A percentile compares a stretch with the other conserved stretches of the same genome.
These are phyloP conservation scores for Suillus bovinus DNA, from an alignment of 768 basidiomycete species.

Conservation along the genomic window DNA sequence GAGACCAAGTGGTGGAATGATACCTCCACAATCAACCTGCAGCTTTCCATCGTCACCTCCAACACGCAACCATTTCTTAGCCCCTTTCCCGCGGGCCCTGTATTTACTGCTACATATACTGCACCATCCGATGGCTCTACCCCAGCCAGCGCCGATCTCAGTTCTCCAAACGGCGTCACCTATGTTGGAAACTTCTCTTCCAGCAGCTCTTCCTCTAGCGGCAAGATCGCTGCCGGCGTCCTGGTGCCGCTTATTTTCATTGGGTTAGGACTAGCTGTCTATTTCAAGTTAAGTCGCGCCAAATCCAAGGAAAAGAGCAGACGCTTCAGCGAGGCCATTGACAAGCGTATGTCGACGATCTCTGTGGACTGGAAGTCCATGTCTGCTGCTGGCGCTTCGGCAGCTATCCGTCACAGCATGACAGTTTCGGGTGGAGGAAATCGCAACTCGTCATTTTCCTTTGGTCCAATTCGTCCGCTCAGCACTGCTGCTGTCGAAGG, in stretches of 20 bases:
- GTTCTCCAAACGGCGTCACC: slow-evolving; percentile 35
- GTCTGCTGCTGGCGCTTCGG: slow-evolving; percentile 65
- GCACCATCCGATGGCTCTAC: slow-evolving; percentile 39
- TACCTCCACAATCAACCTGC: slow-evolving; percentile 47
- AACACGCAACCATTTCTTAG: slow-evolving; percentile 52
- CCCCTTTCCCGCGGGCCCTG: slow-evolving; percentile 61
- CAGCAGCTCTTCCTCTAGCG: slow-evolving; percentile 41
- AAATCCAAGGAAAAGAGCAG: slow-evolving; percentile 51
- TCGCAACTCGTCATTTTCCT: slow-evolving; percentile 54
- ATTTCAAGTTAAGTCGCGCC: slow-evolving; percentile 54
- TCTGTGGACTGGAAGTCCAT: slow-evolving; percentile 77
- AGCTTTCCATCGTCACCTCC: slow-evolving; percentile 57
- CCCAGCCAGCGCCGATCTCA: slow-evolving; percentile 44
- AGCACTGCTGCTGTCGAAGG: slow-evolving; percentile 47
- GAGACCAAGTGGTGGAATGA: slow-evolving; percentile 74
- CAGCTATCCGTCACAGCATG: slow-evolving; percentile 71
- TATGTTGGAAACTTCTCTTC: slow-evolving; percentile 40
- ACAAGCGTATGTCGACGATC: slow-evolving; percentile 84
- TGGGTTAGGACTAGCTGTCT: slow-evolving; percentile 42
- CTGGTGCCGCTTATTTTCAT: slow-evolving; percentile 65
- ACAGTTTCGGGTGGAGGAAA: slow-evolving; percentile 41
- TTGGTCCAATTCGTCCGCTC: slow-evolving; percentile 54
- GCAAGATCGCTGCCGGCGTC: slow-evolving; percentile 65
- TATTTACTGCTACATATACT: slow-evolving; percentile 66
- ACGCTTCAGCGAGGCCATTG: slow-evolving; percentile 65